Percentiles rank a stretch among this genome's conserved stretches.
Evolutionary conservation across 2,329 filamentous ascomycete genomes (phyloP).

Genomic region (Diaporthe sp.): DNA sequence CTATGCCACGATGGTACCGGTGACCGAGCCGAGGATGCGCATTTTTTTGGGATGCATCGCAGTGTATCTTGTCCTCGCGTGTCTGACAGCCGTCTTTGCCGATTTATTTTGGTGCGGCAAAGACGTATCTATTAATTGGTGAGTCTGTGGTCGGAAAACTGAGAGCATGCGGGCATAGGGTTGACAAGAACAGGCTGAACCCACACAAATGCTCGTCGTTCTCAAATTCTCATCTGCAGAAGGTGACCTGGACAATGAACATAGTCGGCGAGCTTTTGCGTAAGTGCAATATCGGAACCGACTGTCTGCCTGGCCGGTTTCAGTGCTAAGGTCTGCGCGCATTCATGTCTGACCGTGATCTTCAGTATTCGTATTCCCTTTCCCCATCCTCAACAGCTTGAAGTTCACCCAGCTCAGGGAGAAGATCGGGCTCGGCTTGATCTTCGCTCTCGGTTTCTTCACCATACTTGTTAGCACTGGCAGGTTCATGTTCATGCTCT

Average conservation of each 20-base stretch:
- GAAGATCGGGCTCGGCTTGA: slow-evolving; percentile 28
- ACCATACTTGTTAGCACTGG: slow-evolving; percentile 39
- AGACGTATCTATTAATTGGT: slow-evolving; percentile 28
- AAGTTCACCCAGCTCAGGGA: slow-evolving; percentile 32
- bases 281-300: not conserved
- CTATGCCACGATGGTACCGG: slow-evolving; percentile 39
- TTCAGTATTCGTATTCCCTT: slow-evolving; percentile 38
- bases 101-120: slow-evolving; percentile 25
- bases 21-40: slow-evolving; percentile 27
- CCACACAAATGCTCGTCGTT: slow-evolving; percentile 35
- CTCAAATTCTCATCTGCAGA: slow-evolving; percentile 31
- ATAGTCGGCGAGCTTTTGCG: slow-evolving; percentile 5
- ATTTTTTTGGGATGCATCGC: slow-evolving; percentile 22
- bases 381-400: slow-evolving; percentile 36
- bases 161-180: not conserved
- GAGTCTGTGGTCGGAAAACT: not conserved
- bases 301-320: not conserved
- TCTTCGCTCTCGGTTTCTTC: slow-evolving; percentile 39
- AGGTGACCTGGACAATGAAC: not conserved
- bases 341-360: not conserved
- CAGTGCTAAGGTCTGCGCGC: too few species aligned
- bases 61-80: slow-evolving; percentile 18
- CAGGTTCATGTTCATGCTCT: slow-evolving; percentile 39
- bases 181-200: not conserved
- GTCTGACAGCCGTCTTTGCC: slow-evolving; percentile 9